phyloP scores from a whole-genome alignment of 441 rosid genomes.

The Aquilaria agallochum region DNA sequence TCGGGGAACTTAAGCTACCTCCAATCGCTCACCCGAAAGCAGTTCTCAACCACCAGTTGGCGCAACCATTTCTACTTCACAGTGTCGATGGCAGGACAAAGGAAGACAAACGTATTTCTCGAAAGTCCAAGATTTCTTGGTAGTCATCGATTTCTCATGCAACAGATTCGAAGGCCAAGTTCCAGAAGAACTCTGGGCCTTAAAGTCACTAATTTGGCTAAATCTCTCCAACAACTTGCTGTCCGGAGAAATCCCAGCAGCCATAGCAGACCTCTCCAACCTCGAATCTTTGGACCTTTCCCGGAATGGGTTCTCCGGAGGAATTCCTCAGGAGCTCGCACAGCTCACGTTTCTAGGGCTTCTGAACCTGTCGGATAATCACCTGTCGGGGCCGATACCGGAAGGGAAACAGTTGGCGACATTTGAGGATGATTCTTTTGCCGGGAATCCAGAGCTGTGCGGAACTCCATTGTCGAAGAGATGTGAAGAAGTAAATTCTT shows the following conservation, averaged over 20 bases:
- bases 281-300: slow-evolving; percentile 23
- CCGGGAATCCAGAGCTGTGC: neutral
- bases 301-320: neutral
- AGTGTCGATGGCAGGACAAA: too few species aligned
- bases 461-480: slow-evolving; percentile 3
- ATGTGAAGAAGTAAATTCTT: neutral
- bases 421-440: slow-evolving; percentile 1
- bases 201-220: neutral
- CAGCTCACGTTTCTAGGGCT: slow-evolving; percentile 3
- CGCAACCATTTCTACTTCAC: too few species aligned
- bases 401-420: slow-evolving; percentile 15
- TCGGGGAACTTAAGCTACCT: neutral
- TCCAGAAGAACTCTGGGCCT: slow-evolving; percentile 3
- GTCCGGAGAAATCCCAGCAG: slow-evolving; percentile 3
- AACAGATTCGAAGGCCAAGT: slow-evolving; percentile 10
- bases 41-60: too few species aligned
- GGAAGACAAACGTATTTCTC: too few species aligned
- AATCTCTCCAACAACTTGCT: slow-evolving; percentile 22
- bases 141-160: too few species aligned
- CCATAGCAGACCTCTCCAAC: neutral
- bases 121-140: too few species aligned
- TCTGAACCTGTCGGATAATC: slow-evolving; percentile 21
- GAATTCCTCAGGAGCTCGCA: slow-evolving; percentile 11
- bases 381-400: slow-evolving; percentile 19
- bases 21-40: too few species aligned